phyloP scores from a whole-genome alignment of 495 filamentous ascomycete genomes.

The Parathielavia hyrcaniae region DNA sequence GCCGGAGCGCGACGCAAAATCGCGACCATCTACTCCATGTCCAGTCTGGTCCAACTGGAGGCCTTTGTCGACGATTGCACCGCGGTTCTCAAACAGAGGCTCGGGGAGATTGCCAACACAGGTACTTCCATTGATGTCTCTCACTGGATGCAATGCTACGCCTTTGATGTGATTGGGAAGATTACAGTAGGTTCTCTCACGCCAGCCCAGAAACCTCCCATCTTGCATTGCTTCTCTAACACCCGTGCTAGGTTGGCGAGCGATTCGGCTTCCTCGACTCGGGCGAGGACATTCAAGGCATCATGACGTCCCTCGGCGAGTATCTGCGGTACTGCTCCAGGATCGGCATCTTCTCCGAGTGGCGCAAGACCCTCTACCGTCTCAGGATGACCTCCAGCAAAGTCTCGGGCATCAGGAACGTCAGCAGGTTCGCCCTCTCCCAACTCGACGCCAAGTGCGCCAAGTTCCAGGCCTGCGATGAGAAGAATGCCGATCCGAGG shows the following conservation, averaged over 20 bases:
- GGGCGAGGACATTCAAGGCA: conserved; percentile 47
- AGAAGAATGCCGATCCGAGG: neutral
- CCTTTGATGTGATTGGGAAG: conserved; percentile 55
- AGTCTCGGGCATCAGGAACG: neutral
- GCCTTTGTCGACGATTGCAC: conserved; percentile 2
- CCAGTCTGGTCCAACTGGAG: neutral
- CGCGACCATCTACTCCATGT: conserved; percentile 3
- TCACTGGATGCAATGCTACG: conserved; percentile 53
- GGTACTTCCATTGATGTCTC: conserved; percentile 37
- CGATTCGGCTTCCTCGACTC: conserved; percentile 49
- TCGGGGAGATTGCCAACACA: neutral
- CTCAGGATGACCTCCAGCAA: neutral
- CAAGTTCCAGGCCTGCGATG: neutral
- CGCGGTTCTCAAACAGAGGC: neutral
- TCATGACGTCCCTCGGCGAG: conserved; percentile 31
- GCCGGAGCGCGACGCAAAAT: neutral
- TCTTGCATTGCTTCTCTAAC: too few species aligned
- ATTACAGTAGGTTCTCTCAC: too few species aligned
- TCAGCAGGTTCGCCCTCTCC: neutral
- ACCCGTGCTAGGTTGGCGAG: too few species aligned
- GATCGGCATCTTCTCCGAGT: conserved; percentile 24
- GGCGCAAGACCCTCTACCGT: conserved; percentile 40
- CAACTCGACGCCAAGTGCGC: neutral
- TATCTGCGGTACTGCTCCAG: conserved; percentile 28
- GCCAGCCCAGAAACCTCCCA: too few species aligned